Evolutionary conservation across 2,329 filamentous ascomycete species (phyloP).

Genomic region (Nakataea oryzae): DNA sequence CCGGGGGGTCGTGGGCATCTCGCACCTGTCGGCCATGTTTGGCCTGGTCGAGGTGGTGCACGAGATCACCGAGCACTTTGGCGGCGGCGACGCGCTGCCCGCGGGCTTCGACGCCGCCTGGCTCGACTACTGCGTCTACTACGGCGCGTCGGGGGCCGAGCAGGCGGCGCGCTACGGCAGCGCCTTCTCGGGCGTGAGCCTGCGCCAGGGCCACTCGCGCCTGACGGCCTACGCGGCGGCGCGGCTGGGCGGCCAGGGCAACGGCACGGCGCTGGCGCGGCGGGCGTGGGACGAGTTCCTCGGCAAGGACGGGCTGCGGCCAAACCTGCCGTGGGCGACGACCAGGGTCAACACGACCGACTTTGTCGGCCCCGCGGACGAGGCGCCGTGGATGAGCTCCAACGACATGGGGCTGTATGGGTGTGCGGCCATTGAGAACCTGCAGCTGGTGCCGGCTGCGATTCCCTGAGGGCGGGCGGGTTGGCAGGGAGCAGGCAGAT

Average conservation of each 20-base stretch:
- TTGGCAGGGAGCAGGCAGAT: too few relatives aligned
- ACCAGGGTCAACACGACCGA: slow-evolving; percentile 28
- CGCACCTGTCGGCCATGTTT: slow-evolving; percentile 47
- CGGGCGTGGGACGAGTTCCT: slow-evolving; percentile 46
- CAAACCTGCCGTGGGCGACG: slow-evolving; percentile 23
- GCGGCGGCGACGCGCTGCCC: slow-evolving; percentile 25
- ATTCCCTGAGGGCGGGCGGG: not conserved
- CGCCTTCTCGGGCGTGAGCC: slow-evolving; percentile 30
- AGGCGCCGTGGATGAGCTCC: slow-evolving; percentile 46
- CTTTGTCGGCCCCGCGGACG: slow-evolving; percentile 36
- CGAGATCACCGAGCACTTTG: slow-evolving; percentile 40
- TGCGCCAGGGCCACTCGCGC: slow-evolving; percentile 47
- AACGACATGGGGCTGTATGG: slow-evolving; percentile 48
- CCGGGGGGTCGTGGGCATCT: slow-evolving; percentile 36
- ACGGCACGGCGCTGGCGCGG: slow-evolving; percentile 34
- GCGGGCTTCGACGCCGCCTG: slow-evolving; percentile 41
- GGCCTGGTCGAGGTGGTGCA: slow-evolving; percentile 47
- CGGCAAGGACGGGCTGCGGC: slow-evolving; percentile 32
- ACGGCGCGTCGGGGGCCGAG: slow-evolving; percentile 34
- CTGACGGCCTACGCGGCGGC: slow-evolving; percentile 43
- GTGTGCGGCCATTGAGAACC: slow-evolving; percentile 43
- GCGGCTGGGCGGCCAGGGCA: slow-evolving; percentile 13
- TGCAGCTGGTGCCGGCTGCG: slow-evolving; percentile 24
- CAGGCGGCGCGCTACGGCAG: slow-evolving; percentile 42
- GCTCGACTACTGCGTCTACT: slow-evolving; percentile 52